Conservation (phyloP, 176 grass and related monocot species). For the Puccinellia tenuiflora region DNA sequence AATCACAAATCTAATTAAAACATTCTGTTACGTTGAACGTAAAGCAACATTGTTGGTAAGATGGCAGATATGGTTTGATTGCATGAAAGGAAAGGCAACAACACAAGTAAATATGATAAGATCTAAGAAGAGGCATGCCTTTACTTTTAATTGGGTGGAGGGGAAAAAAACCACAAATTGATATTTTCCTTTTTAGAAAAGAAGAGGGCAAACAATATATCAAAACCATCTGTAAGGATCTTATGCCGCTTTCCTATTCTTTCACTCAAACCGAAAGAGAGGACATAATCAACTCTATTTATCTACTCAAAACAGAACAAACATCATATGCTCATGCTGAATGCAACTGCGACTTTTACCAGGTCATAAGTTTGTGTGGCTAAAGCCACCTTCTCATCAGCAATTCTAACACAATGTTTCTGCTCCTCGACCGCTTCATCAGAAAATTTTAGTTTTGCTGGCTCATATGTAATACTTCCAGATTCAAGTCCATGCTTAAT, state of each 20-base stretch:
- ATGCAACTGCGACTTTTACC: slow-evolving; percentile 46
- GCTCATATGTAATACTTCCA: slow-evolving; percentile 64
- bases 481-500: slow-evolving; percentile 76
- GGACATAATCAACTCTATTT: not conserved
- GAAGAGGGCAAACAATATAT: not conserved
- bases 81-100: not conserved
- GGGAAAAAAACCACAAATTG: not conserved
- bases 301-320: not conserved
- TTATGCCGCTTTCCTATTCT: not conserved
- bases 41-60: not conserved
- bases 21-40: slow-evolving; percentile 11
- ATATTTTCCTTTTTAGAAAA: not conserved
- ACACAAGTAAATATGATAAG: not conserved
- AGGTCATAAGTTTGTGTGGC: slow-evolving; percentile 95
- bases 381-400: slow-evolving; percentile 99
- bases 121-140: not conserved
- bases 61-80: not conserved
- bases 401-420: slow-evolving; percentile 94
- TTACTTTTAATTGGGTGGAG: not conserved
- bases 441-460: slow-evolving; percentile 82
- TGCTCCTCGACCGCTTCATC: slow-evolving; percentile 88
- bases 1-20: slow-evolving; percentile 22
- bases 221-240: not conserved
- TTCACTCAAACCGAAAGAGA: not conserved
- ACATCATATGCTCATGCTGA: not conserved